Base-by-base conservation (phyloP, 306 rosid species). In the Lagenaria siceraria region DNA sequence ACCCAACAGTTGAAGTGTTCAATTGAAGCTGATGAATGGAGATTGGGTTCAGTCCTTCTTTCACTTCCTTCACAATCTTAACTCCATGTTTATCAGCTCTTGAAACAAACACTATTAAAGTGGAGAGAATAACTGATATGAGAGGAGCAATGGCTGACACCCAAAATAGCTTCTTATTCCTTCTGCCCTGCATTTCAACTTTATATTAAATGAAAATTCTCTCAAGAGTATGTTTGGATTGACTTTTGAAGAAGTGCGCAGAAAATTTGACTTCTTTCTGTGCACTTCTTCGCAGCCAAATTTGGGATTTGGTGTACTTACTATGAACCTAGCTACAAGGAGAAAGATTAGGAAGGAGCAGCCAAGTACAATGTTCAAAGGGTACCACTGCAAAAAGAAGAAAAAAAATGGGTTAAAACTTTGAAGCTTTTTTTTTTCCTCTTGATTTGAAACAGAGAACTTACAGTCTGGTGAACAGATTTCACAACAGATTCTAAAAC, bases 71-170 rank as follows among this genome's bases (percentile, higher is more conserved):
- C 25, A 94, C 84, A 78, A 91, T 91, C 35, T 90, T 88, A 43
- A 94, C 94, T n/a, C 97, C 98, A 29, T 85, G 90, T 76, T 82
- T 87, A 53, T 91, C 97, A 75, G 94, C 96, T 86, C 79, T 83
- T 33, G 92, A 82, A 59, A 90, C 59, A 77, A 82, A 94, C 61
- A 91, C 97, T 51, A 94, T 90, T 38, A 90, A 79, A 58, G 98
- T 92, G 59, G 98, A 89, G 69, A 94, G 76, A 38, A 92, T 43
- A 62, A 94, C 96, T 31, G 97, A 90, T 65, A 88, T 12, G 38
- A 92, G 91, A 24, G 98, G 98, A 79, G 93, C 88, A 75, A 87
- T 82, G 10, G 96, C 90, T 9, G 97, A 90, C 63, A 94, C 77
- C 97, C 97, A 94, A 82, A 90, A 94, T 21, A 90, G 86, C 74